Base-by-base conservation (phyloP, 2,329 filamentous ascomycete genomes). In the Diaporthe sp. region DNA sequence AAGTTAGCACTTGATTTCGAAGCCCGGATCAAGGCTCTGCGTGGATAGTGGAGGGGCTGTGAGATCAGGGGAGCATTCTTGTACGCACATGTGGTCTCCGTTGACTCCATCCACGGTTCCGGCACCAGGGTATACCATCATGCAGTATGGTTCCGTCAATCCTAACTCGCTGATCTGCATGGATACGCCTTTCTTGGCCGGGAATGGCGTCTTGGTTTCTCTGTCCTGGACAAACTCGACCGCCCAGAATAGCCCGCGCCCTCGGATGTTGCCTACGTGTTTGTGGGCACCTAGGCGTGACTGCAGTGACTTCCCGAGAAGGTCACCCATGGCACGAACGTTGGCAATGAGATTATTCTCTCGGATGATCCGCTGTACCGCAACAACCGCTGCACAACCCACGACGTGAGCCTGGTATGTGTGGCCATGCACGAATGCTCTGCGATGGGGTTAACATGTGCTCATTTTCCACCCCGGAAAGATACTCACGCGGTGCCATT, bases 61-160 rank as follows among this genome's bases (percentile, higher is more conserved):
- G 42, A 37, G 30, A 25, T 25, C 30, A 37, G 8, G n/a, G 30
- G 30, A 15, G 13, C 27, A 25, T 10, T 19, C 19, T 37, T 37
- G 63, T 51, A 66, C 63, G 44, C 42, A 66, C 47, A 94, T 84
- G 80, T 94, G 92, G 78, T 96, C 94, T 13, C 93, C 93, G 1
- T 80, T 80, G 1, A 88, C 85, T 58, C 94, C 87, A 77, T 88
- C 91, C 0, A 85, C 89, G 0, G 90, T 91, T 1, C 92, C 92
- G 0, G 84, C 83, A 0, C 92, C 92, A 1, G 91, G 90, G 79
- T 94, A 94, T 3, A 94, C 79, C 10, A 82, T 81, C n/a, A 88
- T 78, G 0, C 81, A 80, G 61, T 85, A 83, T 9, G 77, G 53
- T 12, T 78, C 68, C 1, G 68, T 73, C 70, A 85, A 66, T 8